phyloP scores from a whole-genome alignment of 1,284 basidiomycete genomes.

The Cryptococcus depauperatus region DNA sequence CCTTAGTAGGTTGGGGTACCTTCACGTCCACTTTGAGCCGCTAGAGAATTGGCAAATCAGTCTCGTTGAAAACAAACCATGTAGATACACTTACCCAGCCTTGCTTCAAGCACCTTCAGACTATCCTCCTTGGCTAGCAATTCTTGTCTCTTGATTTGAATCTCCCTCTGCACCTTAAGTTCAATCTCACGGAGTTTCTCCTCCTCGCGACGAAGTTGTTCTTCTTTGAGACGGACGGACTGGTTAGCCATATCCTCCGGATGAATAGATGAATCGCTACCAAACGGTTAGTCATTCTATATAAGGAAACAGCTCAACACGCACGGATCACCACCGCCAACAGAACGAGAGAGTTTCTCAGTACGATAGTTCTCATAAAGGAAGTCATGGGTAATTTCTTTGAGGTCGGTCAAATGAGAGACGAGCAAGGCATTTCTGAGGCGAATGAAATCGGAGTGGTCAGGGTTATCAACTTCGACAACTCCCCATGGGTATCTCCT shows the following conservation, averaged over 20 bases:
- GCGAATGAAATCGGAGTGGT: constrained; percentile 94
- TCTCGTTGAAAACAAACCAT: too few species aligned
- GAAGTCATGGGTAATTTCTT: constrained; percentile 87
- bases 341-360: constrained; percentile 91
- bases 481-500: constrained; percentile 96
- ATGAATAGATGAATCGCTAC: constrained; percentile 69
- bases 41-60: neutral
- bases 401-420: constrained; percentile 90
- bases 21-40: constrained; percentile 12
- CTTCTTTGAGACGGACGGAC: constrained; percentile 94
- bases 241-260: constrained; percentile 96
- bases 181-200: constrained; percentile 99
- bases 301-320: constrained; percentile 25
- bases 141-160: constrained; percentile 97
- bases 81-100: constrained; percentile 40
- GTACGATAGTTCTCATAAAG: constrained; percentile 88
- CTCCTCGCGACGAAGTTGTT: constrained; percentile 94
- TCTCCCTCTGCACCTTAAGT: constrained; percentile 95
- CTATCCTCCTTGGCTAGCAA: constrained; percentile 82
- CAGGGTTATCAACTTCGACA: constrained; percentile 96
- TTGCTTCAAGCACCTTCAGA: constrained; percentile 45
- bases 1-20: constrained; percentile 7
- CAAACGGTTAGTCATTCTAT: neutral
- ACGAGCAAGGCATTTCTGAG: constrained; percentile 83
- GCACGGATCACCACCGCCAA: constrained; percentile 67